Evolutionary conservation across 805 yeast species (phyloP).

Genomic region (Metschnikowia cerradonensis): DNA sequence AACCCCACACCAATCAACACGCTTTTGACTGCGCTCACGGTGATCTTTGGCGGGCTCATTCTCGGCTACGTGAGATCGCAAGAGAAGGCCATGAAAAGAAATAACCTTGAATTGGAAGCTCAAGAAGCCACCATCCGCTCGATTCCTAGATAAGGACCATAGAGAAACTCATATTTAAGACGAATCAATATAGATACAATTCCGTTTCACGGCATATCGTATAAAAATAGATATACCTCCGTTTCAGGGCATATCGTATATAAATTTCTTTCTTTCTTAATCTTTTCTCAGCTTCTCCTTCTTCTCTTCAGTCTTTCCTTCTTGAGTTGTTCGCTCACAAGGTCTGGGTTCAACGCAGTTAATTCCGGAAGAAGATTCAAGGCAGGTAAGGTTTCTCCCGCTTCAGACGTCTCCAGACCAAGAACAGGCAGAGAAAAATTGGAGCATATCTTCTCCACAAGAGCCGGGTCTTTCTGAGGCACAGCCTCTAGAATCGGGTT

Average conservation of each 20-base stretch:
- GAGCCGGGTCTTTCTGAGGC: constrained; percentile 7
- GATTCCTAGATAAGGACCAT: constrained; percentile 32
- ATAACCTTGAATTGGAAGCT: constrained; percentile 59
- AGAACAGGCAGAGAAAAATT: not conserved
- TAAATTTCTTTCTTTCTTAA: constrained; percentile 8
- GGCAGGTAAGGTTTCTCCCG: not conserved
- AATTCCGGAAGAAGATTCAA: constrained; percentile 20
- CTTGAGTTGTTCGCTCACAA: constrained; percentile 15
- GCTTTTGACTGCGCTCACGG: constrained; percentile 50
- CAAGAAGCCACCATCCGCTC: constrained; percentile 49
- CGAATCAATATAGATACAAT: not conserved
- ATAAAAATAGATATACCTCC: not conserved
- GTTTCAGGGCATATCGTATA: not conserved
- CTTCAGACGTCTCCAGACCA: not conserved
- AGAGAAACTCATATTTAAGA: not conserved
- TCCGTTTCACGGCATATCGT: not conserved
- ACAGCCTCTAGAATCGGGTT: constrained; percentile 7
- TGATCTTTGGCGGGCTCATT: constrained; percentile 46
- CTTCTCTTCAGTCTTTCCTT: constrained; percentile 13
- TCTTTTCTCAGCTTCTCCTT: constrained; percentile 7
- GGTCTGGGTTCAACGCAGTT: constrained; percentile 26
- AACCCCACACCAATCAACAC: constrained; percentile 79
- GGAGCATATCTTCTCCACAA: not conserved
- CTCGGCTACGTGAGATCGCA: constrained; percentile 42
- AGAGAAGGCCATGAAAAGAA: constrained; percentile 42